phyloP scores from a whole-genome alignment of 83 land plant genomes.

The Isoetes engelmannii region DNA sequence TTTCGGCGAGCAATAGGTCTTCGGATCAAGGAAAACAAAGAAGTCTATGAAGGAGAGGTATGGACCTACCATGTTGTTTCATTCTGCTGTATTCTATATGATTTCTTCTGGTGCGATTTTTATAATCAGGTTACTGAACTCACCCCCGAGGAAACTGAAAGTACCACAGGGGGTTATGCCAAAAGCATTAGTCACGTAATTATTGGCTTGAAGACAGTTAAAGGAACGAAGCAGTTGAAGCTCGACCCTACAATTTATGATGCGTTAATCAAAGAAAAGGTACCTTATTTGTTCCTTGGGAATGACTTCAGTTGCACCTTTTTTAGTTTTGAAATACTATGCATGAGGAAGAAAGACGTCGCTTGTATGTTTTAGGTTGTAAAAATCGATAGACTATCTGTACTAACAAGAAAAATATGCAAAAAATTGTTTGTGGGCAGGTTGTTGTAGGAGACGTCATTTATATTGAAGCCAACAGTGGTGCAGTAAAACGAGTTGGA shows the following conservation, averaged over 20 bases:
- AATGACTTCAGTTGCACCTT: background rate
- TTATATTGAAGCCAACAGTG: constrained; percentile 97
- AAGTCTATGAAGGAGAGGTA: constrained; percentile 98
- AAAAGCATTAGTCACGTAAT: constrained; percentile 94
- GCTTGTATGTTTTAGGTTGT: too few relatives aligned
- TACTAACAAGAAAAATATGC: too few relatives aligned
- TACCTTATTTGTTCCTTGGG: constrained; percentile 11
- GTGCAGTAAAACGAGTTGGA: constrained; percentile 96
- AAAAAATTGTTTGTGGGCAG: constrained; percentile 38
- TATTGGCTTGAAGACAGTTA: constrained; percentile 90
- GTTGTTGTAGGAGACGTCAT: constrained; percentile 97
- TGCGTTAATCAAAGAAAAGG: constrained; percentile 96
- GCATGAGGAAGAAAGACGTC: too few relatives aligned
- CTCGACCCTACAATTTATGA: constrained; percentile 96
- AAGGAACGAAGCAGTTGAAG: constrained; percentile 94
- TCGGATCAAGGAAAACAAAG: constrained; percentile 93
- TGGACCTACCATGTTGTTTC: constrained; percentile 7
- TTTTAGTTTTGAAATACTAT: too few relatives aligned
- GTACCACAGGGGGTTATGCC: constrained; percentile 88
- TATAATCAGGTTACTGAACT: constrained; percentile 79
- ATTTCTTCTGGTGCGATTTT: background rate
- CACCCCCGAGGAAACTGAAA: constrained; percentile 92
- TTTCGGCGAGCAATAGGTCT: constrained; percentile 93
- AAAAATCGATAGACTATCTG: too few relatives aligned
- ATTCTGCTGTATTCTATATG: background rate